phyloP scores from a whole-genome alignment of 169 alveolate species.

The Ichthyophthirius multifiliis region DNA sequence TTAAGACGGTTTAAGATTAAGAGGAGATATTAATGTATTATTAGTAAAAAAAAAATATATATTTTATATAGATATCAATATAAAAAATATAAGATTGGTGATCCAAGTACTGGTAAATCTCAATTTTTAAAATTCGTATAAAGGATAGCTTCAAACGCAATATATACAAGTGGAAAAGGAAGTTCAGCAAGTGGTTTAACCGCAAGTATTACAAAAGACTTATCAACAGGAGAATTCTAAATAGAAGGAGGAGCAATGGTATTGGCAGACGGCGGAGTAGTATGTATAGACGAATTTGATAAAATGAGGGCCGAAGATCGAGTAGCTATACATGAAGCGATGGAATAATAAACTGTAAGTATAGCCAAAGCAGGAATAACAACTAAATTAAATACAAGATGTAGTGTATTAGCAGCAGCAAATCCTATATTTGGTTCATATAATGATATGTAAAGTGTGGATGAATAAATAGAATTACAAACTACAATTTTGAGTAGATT shows the following conservation, averaged over 20 bases:
- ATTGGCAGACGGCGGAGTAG: slow-evolving; percentile 99
- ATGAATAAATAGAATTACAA: slow-evolving; percentile 98
- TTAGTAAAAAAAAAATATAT: background rate
- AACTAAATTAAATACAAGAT: slow-evolving; percentile 94
- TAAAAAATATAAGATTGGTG: slow-evolving; percentile 88
- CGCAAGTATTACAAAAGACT: slow-evolving; percentile 97
- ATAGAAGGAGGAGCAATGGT: slow-evolving; percentile 99
- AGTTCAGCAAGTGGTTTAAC: slow-evolving; percentile 99
- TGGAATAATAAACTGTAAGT: slow-evolving; percentile 99
- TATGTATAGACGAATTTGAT: slow-evolving; percentile 99
- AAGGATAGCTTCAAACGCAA: slow-evolving; percentile 97
- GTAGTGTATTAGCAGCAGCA: slow-evolving; percentile 99
- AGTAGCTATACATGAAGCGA: slow-evolving; percentile 99
- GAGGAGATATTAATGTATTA: slow-evolving; percentile 94
- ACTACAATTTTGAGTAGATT: slow-evolving; percentile 97
- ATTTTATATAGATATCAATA: background rate
- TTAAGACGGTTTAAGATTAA: slow-evolving; percentile 94
- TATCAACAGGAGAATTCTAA: slow-evolving; percentile 92
- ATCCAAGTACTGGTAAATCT: slow-evolving; percentile 99
- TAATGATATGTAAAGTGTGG: slow-evolving; percentile 94
- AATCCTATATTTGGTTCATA: slow-evolving; percentile 98
- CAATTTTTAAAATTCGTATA: slow-evolving; percentile 96
- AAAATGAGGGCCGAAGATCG: slow-evolving; percentile 99
- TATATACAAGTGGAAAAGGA: slow-evolving; percentile 99
- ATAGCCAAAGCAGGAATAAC: slow-evolving; percentile 99